phyloP scores from a whole-genome alignment of 1,139 yeast genomes.

The Yamadazyma kanchanaburiensis region DNA sequence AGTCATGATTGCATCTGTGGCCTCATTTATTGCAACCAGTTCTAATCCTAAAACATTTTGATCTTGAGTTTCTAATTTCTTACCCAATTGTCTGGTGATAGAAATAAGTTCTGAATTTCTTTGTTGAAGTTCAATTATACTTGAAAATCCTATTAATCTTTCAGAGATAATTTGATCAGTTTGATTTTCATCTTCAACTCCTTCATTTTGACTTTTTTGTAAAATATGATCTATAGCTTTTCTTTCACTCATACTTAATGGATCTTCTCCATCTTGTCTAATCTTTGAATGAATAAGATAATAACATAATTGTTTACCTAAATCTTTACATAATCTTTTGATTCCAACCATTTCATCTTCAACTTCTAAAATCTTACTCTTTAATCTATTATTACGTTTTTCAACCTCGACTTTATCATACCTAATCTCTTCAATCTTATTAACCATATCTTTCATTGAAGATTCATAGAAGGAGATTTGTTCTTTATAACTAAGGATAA shows the following conservation, averaged over 20 bases:
- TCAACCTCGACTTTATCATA: constrained; percentile 41
- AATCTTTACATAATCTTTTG: constrained; percentile 61
- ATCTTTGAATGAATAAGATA: constrained; percentile 66
- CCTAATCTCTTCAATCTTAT: constrained; percentile 34
- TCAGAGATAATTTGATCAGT: constrained; percentile 71
- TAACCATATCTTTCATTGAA: constrained; percentile 38
- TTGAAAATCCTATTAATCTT: constrained; percentile 67
- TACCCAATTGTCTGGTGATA: constrained; percentile 67
- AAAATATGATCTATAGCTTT: constrained; percentile 47
- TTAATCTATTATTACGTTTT: constrained; percentile 31
- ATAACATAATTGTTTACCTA: constrained; percentile 76
- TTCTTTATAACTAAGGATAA: constrained; percentile 63
- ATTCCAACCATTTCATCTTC: constrained; percentile 43
- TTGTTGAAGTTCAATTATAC: constrained; percentile 63
- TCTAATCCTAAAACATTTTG: constrained; percentile 44
- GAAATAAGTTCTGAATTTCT: constrained; percentile 70
- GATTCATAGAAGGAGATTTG: constrained; percentile 44
- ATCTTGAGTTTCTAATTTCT: constrained; percentile 57
- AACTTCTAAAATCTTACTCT: constrained; percentile 23
- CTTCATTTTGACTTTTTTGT: constrained; percentile 32
- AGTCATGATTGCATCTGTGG: constrained; percentile 69
- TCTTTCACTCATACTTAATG: constrained; percentile 57
- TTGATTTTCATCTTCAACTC: constrained; percentile 46
- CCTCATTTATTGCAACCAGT: constrained; percentile 65
- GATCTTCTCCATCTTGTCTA: constrained; percentile 48